Base-by-base conservation (phyloP, 2,329 filamentous ascomycete species). In the Xylariaceae sp. region DNA sequence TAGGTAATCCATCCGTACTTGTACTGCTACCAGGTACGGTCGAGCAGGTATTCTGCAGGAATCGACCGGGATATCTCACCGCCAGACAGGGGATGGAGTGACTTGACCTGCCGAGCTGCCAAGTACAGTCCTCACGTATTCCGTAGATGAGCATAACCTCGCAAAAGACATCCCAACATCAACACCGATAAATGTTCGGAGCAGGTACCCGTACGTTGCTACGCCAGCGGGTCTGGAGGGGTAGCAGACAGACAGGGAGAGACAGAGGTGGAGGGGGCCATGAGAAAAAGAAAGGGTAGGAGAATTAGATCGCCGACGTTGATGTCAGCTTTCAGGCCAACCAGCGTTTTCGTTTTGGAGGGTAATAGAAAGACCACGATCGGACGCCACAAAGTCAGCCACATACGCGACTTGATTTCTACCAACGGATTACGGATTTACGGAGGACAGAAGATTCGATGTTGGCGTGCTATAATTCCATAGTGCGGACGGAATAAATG, bases 41-140 rank as follows among this genome's bases (percentile, higher is more conserved):
- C 17, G 6, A 48, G 8, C 18, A 18, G 45, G 45, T 17, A 50
- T 51, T 55, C 57, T 58, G 53, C 60, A 56, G 53, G 35, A 18
- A 45, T 60, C 52, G 48, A 35, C 53, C 10, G 18, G 58, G 55
- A 30, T 50, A 1, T 11, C 18, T 61, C 61, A 63, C 61, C 61
- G 61, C 61, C 53, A 63, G 56, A 61, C 61, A 52, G 53, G 61
- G 58, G 15, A 50, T 30, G 17, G n/a, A 30, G 18, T 10, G 44
- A n/a, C 44, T 15, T 6, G 13, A 44, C 39, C n/a, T n/a, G 39
- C 10, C 10, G 35, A n/a, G 45, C 58, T 30, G 23, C 23, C 23
- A 30, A 30, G 23, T 30, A 30, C 2, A 30, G 23, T 1, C 23
- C 23, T 30, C 23, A 30, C 4, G 23, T 6, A 30, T 30, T 30